Conservation (phyloP, 2,329 filamentous ascomycete genomes). For the Aspergillus luchuensis region DNA sequence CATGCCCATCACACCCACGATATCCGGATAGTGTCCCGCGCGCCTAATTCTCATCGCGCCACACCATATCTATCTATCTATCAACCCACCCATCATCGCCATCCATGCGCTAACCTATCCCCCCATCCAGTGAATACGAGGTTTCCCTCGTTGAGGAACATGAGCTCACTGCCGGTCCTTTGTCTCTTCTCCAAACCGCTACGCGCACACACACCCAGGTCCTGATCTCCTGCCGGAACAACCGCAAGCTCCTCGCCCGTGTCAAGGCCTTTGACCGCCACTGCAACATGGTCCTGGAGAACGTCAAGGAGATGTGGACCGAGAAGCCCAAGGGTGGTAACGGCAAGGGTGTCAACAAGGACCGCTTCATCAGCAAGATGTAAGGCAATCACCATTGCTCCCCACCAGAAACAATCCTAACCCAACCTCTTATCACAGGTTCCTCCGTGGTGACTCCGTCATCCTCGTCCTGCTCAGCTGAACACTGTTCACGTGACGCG, state of each 20-base stretch:
- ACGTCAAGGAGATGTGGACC: slow-evolving; percentile 99
- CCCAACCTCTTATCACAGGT: slow-evolving; percentile 54
- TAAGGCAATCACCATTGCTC: slow-evolving; percentile 49
- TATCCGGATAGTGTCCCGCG: background rate
- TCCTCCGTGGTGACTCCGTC: slow-evolving; percentile 82
- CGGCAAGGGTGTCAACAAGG: slow-evolving; percentile 97
- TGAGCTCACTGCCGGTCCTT: slow-evolving; percentile 75
- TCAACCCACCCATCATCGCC: slow-evolving; percentile 18
- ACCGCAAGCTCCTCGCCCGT: slow-evolving; percentile 85
- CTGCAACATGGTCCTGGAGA: slow-evolving; percentile 98
- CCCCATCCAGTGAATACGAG: slow-evolving; percentile 74
- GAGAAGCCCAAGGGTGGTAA: slow-evolving; percentile 85
- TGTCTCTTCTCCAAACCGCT: slow-evolving; percentile 95
- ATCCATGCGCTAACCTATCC: slow-evolving; percentile 24
- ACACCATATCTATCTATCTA: slow-evolving; percentile 13
- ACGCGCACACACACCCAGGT: slow-evolving; percentile 94
- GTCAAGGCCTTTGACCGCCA: slow-evolving; percentile 99
- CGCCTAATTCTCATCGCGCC: background rate
- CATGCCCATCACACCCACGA: background rate
- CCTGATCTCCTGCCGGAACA: slow-evolving; percentile 95
- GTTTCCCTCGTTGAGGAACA: slow-evolving; percentile 79
- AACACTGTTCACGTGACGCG: slow-evolving; percentile 27
- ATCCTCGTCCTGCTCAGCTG: slow-evolving; percentile 83
- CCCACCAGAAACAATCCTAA: background rate
- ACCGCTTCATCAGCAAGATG: slow-evolving; percentile 98